Evolutionary conservation across 176 grass and related monocot genomes (phyloP), one percentile per base, ranked within the genome.

Genomic region (Elymus sibiricus): DNA sequence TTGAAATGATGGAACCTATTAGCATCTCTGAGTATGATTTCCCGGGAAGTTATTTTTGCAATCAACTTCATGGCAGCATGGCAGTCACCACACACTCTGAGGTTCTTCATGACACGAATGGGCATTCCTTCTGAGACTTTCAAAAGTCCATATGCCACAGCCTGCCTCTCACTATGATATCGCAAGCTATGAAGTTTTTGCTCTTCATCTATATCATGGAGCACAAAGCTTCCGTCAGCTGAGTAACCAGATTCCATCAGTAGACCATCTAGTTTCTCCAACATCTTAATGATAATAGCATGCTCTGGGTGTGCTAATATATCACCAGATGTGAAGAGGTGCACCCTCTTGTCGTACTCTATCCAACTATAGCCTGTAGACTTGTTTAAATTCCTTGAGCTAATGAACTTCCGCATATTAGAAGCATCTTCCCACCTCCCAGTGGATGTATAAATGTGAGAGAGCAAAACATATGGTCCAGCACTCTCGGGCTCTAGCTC

Each of bases 1-100:
- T 89, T 90, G 88, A 95, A 95, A 92, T 89, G 90, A 82, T 93
- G 90, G 25, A 95, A 95, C 82, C 93, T 92, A 79, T 95, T 95
- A 81, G 93, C 86, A 91, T 92, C 88, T 77, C 93, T 93, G 77
- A 95, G 79, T 87, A 95, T 82, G 49, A 95, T 93, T 80, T 92
- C 90, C 25, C 88, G 61, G 29, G 83, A 56, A 38, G 93, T 92
- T 39, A 89, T 89, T 76, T 93, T 95, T 29, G 88, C 72, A 49
- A 91, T 93, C 80, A 95, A 84, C 77, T 95, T 95, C 69, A 95
- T 90, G 3, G 86, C 90, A 76, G 90, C 90, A 88, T 95, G 93
- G 80, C 93, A 95, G 79, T 95, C 93, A 66, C 90, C 90, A 89
- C 93, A 95, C 4, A 95, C 93, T 85, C 93, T 87, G 14, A 95